phyloP scores from a whole-genome alignment of 1,139 yeast genomes.

The Barnettozyma hawaiiensis region DNA sequence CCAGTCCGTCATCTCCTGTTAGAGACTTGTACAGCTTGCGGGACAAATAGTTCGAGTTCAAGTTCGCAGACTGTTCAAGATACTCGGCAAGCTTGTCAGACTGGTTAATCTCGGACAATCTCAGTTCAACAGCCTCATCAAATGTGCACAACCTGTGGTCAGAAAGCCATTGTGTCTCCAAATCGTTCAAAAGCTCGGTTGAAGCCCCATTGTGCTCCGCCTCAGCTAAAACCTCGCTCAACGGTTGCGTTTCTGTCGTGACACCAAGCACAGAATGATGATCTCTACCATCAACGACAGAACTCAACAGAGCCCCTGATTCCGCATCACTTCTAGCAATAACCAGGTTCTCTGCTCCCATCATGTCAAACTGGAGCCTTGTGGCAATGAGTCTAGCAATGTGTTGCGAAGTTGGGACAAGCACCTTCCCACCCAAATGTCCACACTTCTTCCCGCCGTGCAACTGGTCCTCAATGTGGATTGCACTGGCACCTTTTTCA shows the following conservation, averaged over 20 bases:
- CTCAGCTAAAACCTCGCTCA: conserved; percentile 40
- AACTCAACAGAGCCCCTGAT: conserved; percentile 48
- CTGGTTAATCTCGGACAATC: conserved; percentile 28
- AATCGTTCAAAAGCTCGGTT: conserved; percentile 30
- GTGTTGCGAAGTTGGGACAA: conserved; percentile 58
- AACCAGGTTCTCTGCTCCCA: conserved; percentile 53
- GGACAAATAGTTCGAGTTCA: conserved; percentile 31
- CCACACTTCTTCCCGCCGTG: conserved; percentile 67
- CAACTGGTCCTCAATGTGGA: conserved; percentile 58
- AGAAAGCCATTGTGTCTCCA: conserved; percentile 43
- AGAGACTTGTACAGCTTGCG: conserved; percentile 30
- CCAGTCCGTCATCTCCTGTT: conserved; percentile 30
- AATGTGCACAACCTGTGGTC: conserved; percentile 41
- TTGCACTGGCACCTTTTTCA: conserved; percentile 61
- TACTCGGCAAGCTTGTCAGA: conserved; percentile 30
- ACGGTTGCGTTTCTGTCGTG: conserved; percentile 36
- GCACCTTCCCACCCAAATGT: conserved; percentile 56
- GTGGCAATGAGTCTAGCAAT: conserved; percentile 52
- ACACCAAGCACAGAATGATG: conserved; percentile 51
- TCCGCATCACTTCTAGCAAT: conserved; percentile 62
- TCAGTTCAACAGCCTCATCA: conserved; percentile 40
- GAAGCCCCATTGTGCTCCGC: conserved; percentile 38
- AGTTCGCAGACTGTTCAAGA: conserved; percentile 25
- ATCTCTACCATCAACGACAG: conserved; percentile 51
- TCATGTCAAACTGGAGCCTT: conserved; percentile 59